phyloP scores from a whole-genome alignment of 2,329 filamentous ascomycete genomes.

The Fulvia fulva region DNA sequence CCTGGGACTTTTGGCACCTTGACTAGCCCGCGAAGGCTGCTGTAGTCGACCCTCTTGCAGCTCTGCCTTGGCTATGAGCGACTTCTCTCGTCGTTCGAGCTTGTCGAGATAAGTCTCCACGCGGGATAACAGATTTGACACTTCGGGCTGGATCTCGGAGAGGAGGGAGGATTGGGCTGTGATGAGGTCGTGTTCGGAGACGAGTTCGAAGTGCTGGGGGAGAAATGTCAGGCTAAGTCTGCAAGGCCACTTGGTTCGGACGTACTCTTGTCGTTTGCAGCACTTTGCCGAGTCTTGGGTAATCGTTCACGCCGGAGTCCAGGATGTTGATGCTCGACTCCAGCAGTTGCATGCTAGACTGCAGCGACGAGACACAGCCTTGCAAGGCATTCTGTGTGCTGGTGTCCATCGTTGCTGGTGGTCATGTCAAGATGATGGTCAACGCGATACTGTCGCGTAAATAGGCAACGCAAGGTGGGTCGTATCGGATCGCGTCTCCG shows the following conservation, averaged over 20 bases:
- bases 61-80: constrained; percentile 75
- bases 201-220: constrained; percentile 80
- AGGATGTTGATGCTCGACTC: constrained; percentile 61
- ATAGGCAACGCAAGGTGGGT: neutral
- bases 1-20: constrained; percentile 24
- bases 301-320: constrained; percentile 60
- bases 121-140: constrained; percentile 71
- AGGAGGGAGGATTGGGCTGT: constrained; percentile 79
- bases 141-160: constrained; percentile 85
- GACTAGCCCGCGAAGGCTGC: constrained; percentile 18
- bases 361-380: constrained; percentile 58
- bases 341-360: constrained; percentile 58
- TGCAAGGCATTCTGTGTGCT: constrained; percentile 44
- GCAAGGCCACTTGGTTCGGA: too few species aligned
- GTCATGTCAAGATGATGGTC: neutral
- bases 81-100: constrained; percentile 76
- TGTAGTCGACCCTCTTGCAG: constrained; percentile 71
- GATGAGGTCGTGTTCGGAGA: constrained; percentile 77
- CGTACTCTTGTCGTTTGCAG: constrained; percentile 59
- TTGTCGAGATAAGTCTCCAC: constrained; percentile 82
- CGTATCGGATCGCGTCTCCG: neutral
- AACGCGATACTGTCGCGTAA: neutral
- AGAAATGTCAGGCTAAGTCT: too few species aligned
- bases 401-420: constrained; percentile 23
- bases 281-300: constrained; percentile 59